Percentiles rank a stretch among this genome's conserved stretches.
phyloP scores from a whole-genome alignment of 2,329 filamentous ascomycete genomes.

The Huntiella decipiens region DNA sequence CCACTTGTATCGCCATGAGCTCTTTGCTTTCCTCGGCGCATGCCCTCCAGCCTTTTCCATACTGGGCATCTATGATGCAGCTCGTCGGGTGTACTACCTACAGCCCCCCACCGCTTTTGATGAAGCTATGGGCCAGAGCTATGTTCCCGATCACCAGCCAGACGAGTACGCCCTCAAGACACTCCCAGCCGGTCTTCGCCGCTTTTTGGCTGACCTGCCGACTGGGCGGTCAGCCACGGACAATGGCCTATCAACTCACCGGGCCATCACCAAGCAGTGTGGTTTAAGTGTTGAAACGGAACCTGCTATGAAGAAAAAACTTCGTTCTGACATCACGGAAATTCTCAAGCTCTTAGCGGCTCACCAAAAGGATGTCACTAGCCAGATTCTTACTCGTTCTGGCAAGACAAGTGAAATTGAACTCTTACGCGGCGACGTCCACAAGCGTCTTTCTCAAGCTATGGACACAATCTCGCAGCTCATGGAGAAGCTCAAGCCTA shows the following conservation, averaged over 20 bases:
- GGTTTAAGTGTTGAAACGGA: slow-evolving; percentile 8
- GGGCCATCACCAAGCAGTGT: not conserved
- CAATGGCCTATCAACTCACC: not conserved
- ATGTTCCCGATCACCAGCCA: not conserved
- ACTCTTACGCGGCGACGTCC: slow-evolving; percentile 3
- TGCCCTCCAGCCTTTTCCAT: slow-evolving; percentile 9
- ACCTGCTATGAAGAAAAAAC: slow-evolving; percentile 9
- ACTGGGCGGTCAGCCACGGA: not conserved
- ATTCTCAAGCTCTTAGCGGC: slow-evolving; percentile 7
- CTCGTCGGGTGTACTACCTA: slow-evolving; percentile 10
- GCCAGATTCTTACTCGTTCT: not conserved
- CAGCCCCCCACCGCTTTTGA: slow-evolving; percentile 11
- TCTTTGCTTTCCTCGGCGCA: slow-evolving; percentile 8
- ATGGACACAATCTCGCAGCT: slow-evolving; percentile 4
- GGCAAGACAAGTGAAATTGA: slow-evolving; percentile 2
- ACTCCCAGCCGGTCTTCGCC: slow-evolving; percentile 10
- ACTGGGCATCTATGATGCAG: slow-evolving; percentile 10
- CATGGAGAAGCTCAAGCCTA: slow-evolving; percentile 1
- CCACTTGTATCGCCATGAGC: slow-evolving; percentile 7
- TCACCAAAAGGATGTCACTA: slow-evolving; percentile 7
- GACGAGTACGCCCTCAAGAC: slow-evolving; percentile 1
- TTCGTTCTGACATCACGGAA: slow-evolving; percentile 10
- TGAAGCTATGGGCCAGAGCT: not conserved
- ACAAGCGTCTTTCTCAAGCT: not conserved
- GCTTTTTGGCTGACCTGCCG: slow-evolving; percentile 8